Percentiles rank a stretch among this genome's conserved stretches.
These are phyloP conservation scores for Aspergillus hancockii DNA, from an alignment of 495 filamentous ascomycete species.

Conservation along the genomic window DNA sequence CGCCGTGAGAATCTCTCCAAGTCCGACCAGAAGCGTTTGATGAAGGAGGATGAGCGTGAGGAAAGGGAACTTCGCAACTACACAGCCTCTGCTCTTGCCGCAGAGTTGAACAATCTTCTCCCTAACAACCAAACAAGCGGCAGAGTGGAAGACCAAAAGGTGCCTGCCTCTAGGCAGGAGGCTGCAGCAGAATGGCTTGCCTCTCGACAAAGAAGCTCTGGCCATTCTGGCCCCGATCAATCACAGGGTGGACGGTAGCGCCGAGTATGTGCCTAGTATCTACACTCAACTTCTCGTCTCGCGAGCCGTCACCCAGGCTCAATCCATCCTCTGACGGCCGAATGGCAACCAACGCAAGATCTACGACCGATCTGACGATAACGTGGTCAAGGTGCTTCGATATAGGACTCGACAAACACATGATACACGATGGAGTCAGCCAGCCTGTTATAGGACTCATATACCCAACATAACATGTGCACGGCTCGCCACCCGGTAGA, in stretches of 20 bases:
- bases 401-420: conserved; percentile 12
- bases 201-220: conserved; percentile 56
- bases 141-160: conserved; percentile 43
- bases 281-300: background rate
- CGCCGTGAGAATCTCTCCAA: conserved; percentile 78
- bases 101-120: conserved; percentile 56
- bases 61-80: conserved; percentile 79
- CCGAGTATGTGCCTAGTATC: background rate
- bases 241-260: conserved; percentile 37
- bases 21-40: conserved; percentile 74
- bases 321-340: background rate
- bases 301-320: background rate
- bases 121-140: conserved; percentile 34
- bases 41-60: conserved; percentile 88
- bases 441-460: conserved; percentile 15
- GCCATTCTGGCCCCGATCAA: conserved; percentile 41
- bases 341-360: conserved; percentile 5
- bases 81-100: conserved; percentile 70
- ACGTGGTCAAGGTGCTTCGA: conserved; percentile 13
- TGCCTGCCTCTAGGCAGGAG: conserved; percentile 54
- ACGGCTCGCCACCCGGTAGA: conserved; percentile 4
- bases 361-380: conserved; percentile 16
- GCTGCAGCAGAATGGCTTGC: conserved; percentile 66
- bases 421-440: conserved; percentile 12
- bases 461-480: conserved; percentile 10